Evolutionary conservation across 495 filamentous ascomycete genomes (phyloP), one percentile per base, ranked within the genome.

Genomic region (Aspergillus hancockii): DNA sequence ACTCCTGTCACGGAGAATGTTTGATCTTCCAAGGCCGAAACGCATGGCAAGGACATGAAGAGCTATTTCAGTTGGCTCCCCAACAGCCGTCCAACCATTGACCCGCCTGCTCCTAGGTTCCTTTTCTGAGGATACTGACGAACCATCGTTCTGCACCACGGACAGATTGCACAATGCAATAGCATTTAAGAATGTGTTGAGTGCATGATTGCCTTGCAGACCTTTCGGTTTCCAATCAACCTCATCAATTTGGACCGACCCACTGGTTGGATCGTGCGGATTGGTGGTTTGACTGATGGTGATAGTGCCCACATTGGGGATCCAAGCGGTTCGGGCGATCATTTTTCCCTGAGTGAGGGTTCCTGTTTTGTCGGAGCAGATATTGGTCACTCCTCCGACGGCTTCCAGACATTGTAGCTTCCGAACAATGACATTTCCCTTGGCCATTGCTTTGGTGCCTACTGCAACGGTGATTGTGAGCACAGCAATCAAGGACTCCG

Each of bases 281-380:
- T 85, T 77, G 14, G 76, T 79, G 8, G 83, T 81, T 22, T 81
- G 75, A 34, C 75, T 75, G 13, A 89, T 71, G 10, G 78, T 79
- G 63, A 85, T 80, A 1, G 79, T 85, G 14, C 86, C 86, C 40
- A 63, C 60, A 25, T 75, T 77, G 0, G 89, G 90, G 41, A 93
- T 79, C 90, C 90, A 95, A 3, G 85, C 89, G 56, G 89, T 89
- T 36, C 87, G 82, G 14, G 90, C 85, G 18, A 92, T 85, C 91
- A 93, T 93, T 69, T 75, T 63, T 57, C 87, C 87, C 65, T 90
- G 87, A 0, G 90, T 94, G 19, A 94, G 75, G 0, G 91, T 94
- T 4, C 90, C 90, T 3, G 90, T 94, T 67, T 94, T 94, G 71
- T 94, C 90, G 9, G 90, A 92, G 70, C 90, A 94, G 62, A 94